Percentiles rank a stretch among this genome's conserved stretches.
Evolutionary conservation across 495 filamentous ascomycete species (phyloP).

Genomic region (Hypoxylon fuscum): DNA sequence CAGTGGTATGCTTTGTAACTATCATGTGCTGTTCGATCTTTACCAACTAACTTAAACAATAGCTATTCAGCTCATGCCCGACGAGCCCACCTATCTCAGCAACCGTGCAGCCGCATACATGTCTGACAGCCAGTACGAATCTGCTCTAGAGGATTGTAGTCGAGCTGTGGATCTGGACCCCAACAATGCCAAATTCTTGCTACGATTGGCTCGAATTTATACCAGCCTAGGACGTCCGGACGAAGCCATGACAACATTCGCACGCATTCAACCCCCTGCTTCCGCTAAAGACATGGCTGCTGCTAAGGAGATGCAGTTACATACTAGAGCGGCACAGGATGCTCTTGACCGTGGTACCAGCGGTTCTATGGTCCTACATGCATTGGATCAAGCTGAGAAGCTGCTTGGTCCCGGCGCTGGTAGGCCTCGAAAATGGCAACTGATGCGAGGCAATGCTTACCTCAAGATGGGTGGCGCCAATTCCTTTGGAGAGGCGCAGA

Average conservation of each 20-base stretch:
- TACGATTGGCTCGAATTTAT: slow-evolving; percentile 88
- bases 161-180: slow-evolving; percentile 82
- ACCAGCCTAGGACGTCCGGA: slow-evolving; percentile 83
- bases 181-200: slow-evolving; percentile 82
- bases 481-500: slow-evolving; percentile 88
- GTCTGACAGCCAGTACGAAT: slow-evolving; percentile 75
- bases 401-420: slow-evolving; percentile 75
- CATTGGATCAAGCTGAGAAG: slow-evolving; percentile 86
- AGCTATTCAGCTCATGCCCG: slow-evolving; percentile 85
- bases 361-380: slow-evolving; percentile 91
- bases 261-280: slow-evolving; percentile 75
- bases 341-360: slow-evolving; percentile 73
- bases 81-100: slow-evolving; percentile 86
- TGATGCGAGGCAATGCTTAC: slow-evolving; percentile 93
- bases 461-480: slow-evolving; percentile 92
- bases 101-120: slow-evolving; percentile 96
- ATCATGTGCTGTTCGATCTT: neutral
- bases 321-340: slow-evolving; percentile 82
- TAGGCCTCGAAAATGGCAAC: slow-evolving; percentile 88
- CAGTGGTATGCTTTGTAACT: slow-evolving; percentile 70
- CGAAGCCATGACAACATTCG: slow-evolving; percentile 84
- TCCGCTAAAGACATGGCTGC: slow-evolving; percentile 82
- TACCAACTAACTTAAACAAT: slow-evolving; percentile 26
- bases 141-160: slow-evolving; percentile 86
- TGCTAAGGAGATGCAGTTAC: slow-evolving; percentile 82